A percentile compares a stretch with the other conserved stretches of the same genome.
These are phyloP conservation scores for Arthrobotrys entomopaga DNA, from an alignment of 2,329 filamentous ascomycete genomes.

Conservation along the genomic window DNA sequence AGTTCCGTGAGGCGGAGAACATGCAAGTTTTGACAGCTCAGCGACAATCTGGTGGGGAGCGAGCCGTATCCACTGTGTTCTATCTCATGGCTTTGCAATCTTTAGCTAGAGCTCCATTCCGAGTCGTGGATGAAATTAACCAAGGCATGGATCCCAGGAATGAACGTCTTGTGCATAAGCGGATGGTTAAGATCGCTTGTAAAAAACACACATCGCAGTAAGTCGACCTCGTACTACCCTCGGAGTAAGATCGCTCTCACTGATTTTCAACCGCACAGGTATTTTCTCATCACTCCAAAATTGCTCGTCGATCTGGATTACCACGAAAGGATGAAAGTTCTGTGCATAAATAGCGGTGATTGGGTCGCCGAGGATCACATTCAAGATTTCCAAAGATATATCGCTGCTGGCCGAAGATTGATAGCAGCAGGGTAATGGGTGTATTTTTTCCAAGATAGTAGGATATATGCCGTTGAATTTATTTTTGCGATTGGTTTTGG, in stretches of 20 bases:
- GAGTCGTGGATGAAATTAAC: slow-evolving; percentile 99
- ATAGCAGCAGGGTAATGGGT: slow-evolving; percentile 18
- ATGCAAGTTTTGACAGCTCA: slow-evolving; percentile 88
- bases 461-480: too few species aligned
- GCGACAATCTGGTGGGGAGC: slow-evolving; percentile 94
- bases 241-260: not conserved
- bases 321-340: slow-evolving; percentile 87
- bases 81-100: slow-evolving; percentile 98
- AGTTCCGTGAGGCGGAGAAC: slow-evolving; percentile 88
- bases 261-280: slow-evolving; percentile 63
- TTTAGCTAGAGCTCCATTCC: slow-evolving; percentile 92
- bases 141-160: slow-evolving; percentile 99
- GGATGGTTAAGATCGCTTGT: slow-evolving; percentile 98
- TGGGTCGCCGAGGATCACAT: slow-evolving; percentile 61
- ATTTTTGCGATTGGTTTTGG: too few species aligned
- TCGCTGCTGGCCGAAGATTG: slow-evolving; percentile 42
- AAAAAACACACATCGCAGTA: slow-evolving; percentile 75
- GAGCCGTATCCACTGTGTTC: slow-evolving; percentile 96
- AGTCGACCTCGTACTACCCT: slow-evolving; percentile 27
- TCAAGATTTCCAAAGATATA: slow-evolving; percentile 63
- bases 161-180: slow-evolving; percentile 96
- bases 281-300: slow-evolving; percentile 98
- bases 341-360: slow-evolving; percentile 93
- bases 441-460: not conserved
- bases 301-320: slow-evolving; percentile 86